phyloP scores from a whole-genome alignment of 1,139 yeast species.

The Taphrina flavorubra region DNA sequence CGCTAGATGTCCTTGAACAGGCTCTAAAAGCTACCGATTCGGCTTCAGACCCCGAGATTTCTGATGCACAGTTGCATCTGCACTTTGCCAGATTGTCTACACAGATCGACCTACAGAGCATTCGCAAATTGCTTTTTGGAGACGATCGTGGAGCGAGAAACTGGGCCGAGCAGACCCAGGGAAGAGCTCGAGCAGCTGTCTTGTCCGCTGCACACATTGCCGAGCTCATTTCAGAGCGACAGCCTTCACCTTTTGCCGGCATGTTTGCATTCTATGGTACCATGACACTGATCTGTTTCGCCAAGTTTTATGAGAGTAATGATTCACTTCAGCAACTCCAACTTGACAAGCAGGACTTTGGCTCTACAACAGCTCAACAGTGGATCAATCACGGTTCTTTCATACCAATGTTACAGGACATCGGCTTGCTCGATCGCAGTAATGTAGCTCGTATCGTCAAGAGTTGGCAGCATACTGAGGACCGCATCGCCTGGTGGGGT shows the following conservation, averaged over 20 bases:
- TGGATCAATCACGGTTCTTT: conserved; percentile 21
- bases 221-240: conserved; percentile 19
- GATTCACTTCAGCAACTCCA: conserved; percentile 23
- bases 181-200: conserved; percentile 19
- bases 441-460: conserved; percentile 11
- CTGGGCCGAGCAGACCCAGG: conserved; percentile 14
- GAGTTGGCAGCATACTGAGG: conserved; percentile 4
- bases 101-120: conserved; percentile 12
- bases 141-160: conserved; percentile 14
- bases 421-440: conserved; percentile 25
- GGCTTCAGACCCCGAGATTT: conserved; percentile 1
- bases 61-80: conserved; percentile 13
- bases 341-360: conserved; percentile 20
- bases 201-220: conserved; percentile 29
- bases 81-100: conserved; percentile 31
- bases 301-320: conserved; percentile 23
- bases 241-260: conserved; percentile 31
- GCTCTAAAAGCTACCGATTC: conserved; percentile 3
- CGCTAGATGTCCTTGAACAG: conserved; percentile 27
- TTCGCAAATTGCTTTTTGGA: conserved; percentile 25
- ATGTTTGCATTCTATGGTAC: conserved; percentile 30
- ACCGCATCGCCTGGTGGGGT: conserved; percentile 16
- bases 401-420: conserved; percentile 22
- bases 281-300: conserved; percentile 25
- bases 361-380: conserved; percentile 10